These are phyloP conservation scores for Elongisporangium senticosum DNA, from an alignment of 352 stramenopile species.

Conservation along the genomic window DNA sequence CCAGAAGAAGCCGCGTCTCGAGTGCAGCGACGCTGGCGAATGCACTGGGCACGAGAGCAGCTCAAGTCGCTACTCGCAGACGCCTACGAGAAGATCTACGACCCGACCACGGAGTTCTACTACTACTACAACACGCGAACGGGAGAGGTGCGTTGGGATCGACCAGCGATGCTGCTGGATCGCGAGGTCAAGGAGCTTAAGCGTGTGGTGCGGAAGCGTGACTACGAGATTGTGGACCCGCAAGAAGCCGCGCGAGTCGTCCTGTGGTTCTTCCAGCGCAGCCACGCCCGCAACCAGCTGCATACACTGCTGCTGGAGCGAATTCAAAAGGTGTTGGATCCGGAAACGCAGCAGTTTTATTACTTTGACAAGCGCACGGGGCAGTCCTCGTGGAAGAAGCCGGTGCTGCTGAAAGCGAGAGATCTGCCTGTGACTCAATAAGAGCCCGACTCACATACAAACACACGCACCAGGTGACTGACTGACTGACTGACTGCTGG, in stretches of 20 bases:
- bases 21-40: conserved; percentile 51
- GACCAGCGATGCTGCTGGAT: conserved; percentile 37
- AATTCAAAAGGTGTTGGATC: conserved; percentile 71
- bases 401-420: conserved; percentile 39
- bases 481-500: conserved; percentile 1
- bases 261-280: conserved; percentile 35
- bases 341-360: conserved; percentile 61
- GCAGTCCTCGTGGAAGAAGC: conserved; percentile 76
- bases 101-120: conserved; percentile 47
- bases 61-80: conserved; percentile 35
- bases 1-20: conserved; percentile 42
- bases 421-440: conserved; percentile 19
- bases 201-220: conserved; percentile 33
- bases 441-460: background rate
- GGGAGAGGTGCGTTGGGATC: conserved; percentile 57
- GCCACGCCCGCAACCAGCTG: conserved; percentile 39
- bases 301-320: conserved; percentile 31
- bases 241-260: conserved; percentile 39
- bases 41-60: conserved; percentile 26
- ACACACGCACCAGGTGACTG: background rate
- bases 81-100: conserved; percentile 72
- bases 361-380: conserved; percentile 77
- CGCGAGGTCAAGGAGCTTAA: conserved; percentile 32
- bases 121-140: conserved; percentile 83
- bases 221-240: conserved; percentile 37